Percentiles rank a stretch among this genome's conserved stretches.
phyloP scores from a whole-genome alignment of 192 early-diverging fungal species.

The Chytriomyces sp. region DNA sequence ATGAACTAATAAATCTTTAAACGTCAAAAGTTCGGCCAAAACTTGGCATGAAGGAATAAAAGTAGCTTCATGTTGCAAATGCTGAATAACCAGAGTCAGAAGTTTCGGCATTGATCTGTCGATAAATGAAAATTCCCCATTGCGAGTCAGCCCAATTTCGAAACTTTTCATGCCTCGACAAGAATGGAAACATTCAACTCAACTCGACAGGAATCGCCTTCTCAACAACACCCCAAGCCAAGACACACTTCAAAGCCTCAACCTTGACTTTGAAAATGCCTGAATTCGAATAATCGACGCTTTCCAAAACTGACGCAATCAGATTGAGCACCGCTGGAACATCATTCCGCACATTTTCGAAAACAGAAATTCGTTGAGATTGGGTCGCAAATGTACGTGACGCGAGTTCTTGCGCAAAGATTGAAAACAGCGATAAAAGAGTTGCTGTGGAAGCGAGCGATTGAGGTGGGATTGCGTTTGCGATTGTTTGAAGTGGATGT shows the following conservation, averaged over 20 bases:
- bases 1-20: slow-evolving; percentile 37
- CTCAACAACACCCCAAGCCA: slow-evolving; percentile 33
- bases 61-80: slow-evolving; percentile 36
- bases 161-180: too few species aligned
- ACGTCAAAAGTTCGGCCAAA: slow-evolving; percentile 45
- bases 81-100: slow-evolving; percentile 31
- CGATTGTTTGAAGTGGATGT: too few species aligned
- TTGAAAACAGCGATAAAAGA: slow-evolving; percentile 4
- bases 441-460: neutral
- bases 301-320: slow-evolving; percentile 11
- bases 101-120: slow-evolving; percentile 33
- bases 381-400: slow-evolving; percentile 7
- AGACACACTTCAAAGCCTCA: slow-evolving; percentile 32
- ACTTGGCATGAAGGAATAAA: slow-evolving; percentile 43
- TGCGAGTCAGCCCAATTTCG: neutral
- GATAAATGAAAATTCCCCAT: neutral
- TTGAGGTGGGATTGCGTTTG: neutral
- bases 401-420: slow-evolving; percentile 28
- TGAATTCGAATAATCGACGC: slow-evolving; percentile 1
- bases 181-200: neutral
- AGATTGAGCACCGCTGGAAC: neutral
- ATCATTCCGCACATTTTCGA: slow-evolving; percentile 10
- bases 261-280: slow-evolving; percentile 6
- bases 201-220: slow-evolving; percentile 33
- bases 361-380: slow-evolving; percentile 5